Evolutionary conservation across 2,329 filamentous ascomycete species (phyloP).

Genomic region (Colletotrichum zoysiae): DNA sequence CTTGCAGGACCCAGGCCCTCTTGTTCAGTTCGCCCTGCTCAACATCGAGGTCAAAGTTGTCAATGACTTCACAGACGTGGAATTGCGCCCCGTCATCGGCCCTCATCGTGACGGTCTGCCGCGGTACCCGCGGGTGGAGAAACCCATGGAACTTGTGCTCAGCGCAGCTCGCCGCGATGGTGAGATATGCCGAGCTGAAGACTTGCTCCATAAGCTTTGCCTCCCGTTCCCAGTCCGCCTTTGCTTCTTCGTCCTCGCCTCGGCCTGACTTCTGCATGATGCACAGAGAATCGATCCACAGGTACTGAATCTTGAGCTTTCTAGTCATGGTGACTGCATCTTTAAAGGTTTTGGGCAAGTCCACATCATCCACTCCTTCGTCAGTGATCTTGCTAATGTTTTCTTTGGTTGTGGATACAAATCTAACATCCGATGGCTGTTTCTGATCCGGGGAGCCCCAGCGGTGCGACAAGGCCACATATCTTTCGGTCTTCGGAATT

Average conservation of each 20-base stretch:
- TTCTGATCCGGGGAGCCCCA: neutral
- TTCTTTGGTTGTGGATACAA: neutral
- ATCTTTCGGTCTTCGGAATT: neutral
- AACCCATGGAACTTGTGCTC: neutral
- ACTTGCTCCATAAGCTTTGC: slow-evolving; percentile 22
- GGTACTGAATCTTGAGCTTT: slow-evolving; percentile 27
- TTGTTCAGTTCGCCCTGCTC: neutral
- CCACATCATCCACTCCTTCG: neutral
- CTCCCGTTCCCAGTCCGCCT: neutral
- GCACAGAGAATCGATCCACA: slow-evolving; percentile 44
- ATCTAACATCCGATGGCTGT: neutral
- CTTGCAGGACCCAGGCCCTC: slow-evolving; percentile 19
- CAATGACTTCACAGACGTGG: slow-evolving; percentile 46
- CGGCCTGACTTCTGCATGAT: slow-evolving; percentile 42
- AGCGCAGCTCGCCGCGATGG: slow-evolving; percentile 8
- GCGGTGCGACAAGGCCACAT: slow-evolving; percentile 15
- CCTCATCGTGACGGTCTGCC: neutral
- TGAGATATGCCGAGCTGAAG: slow-evolving; percentile 10
- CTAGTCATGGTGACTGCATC: slow-evolving; percentile 31
- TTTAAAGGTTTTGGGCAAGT: slow-evolving; percentile 33
- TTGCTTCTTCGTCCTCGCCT: slow-evolving; percentile 36
- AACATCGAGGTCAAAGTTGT: slow-evolving; percentile 44
- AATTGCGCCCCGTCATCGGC: neutral
- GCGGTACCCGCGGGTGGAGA: neutral
- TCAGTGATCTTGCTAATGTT: neutral